phyloP scores from a whole-genome alignment of 1,139 yeast species.

The Yamadazyma mexicana region DNA sequence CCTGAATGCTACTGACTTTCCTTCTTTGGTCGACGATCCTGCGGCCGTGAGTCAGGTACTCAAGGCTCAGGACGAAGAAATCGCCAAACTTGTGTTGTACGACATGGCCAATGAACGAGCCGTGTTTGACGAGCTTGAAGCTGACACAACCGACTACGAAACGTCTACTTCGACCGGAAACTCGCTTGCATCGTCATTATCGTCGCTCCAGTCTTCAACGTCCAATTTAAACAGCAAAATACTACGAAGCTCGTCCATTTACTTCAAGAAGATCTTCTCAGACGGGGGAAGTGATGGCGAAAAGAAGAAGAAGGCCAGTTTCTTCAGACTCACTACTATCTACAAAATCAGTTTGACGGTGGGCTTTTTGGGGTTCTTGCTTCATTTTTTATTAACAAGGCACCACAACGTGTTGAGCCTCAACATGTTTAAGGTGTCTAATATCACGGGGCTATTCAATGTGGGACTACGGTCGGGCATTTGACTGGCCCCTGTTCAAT shows the following conservation, averaged over 20 bases:
- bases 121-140: slow-evolving; percentile 23
- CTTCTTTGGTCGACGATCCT: slow-evolving; percentile 7
- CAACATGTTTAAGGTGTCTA: neutral
- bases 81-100: slow-evolving; percentile 22
- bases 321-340: slow-evolving; percentile 18
- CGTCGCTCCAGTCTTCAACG: slow-evolving; percentile 34
- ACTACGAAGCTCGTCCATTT: slow-evolving; percentile 29
- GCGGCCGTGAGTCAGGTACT: slow-evolving; percentile 18
- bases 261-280: slow-evolving; percentile 33
- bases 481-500: too few relatives aligned
- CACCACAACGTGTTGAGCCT: slow-evolving; percentile 11
- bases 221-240: slow-evolving; percentile 32
- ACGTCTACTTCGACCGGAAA: slow-evolving; percentile 23
- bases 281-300: slow-evolving; percentile 6
- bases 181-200: slow-evolving; percentile 40
- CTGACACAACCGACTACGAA: slow-evolving; percentile 17
- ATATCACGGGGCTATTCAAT: neutral
- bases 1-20: neutral
- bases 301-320: slow-evolving; percentile 8
- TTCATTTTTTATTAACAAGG: slow-evolving; percentile 36
- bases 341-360: slow-evolving; percentile 39
- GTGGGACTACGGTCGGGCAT: neutral
- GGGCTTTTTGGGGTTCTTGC: slow-evolving; percentile 41
- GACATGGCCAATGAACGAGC: slow-evolving; percentile 23
- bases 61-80: slow-evolving; percentile 32